A percentile compares a stretch with the other conserved stretches of the same genome.
phyloP scores from a whole-genome alignment of 1,284 basidiomycete species.

The Coriolopsis trogii region DNA sequence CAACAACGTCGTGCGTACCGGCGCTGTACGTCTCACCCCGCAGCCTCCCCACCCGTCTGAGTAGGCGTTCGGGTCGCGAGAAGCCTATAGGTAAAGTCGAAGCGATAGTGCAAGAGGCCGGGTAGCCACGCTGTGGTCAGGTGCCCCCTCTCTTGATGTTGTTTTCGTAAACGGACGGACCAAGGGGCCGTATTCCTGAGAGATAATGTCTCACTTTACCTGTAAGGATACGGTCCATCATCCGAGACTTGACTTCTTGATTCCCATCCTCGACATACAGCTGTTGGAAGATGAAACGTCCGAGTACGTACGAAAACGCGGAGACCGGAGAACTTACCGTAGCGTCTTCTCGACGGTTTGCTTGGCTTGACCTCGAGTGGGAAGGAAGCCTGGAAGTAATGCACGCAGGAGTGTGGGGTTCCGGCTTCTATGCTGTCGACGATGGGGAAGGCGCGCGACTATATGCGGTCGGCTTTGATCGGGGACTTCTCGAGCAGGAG shows the following conservation, averaged over 20 bases:
- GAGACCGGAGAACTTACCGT: no score
- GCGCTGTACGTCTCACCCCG: no score
- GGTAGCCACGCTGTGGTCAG: slow-evolving; percentile 15
- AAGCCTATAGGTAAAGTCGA: slow-evolving; percentile 17
- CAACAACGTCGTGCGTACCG: no score
- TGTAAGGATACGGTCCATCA: not conserved
- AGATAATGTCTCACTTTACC: slow-evolving; percentile 1
- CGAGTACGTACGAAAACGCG: no score
- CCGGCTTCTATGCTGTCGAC: no score
- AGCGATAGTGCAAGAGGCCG: slow-evolving; percentile 7
- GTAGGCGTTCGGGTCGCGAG: slow-evolving; percentile 13
- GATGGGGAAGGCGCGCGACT: no score
- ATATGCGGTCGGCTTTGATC: not conserved
- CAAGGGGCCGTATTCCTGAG: slow-evolving; percentile 20
- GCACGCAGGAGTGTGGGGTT: no score
- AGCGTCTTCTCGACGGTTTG: no score
- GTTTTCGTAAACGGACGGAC: slow-evolving; percentile 23
- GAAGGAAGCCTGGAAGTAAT: no score
- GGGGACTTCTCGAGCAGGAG: not conserved
- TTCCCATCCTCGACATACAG: not conserved
- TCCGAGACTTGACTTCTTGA: not conserved
- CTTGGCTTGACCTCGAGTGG: no score
- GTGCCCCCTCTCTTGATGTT: slow-evolving; percentile 9
- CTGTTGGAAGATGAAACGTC: no score
- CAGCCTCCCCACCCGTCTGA: slow-evolving; percentile 4